Base-by-base conservation (phyloP, 768 basidiomycete genomes). In the Kwoniella heveanensis region DNA sequence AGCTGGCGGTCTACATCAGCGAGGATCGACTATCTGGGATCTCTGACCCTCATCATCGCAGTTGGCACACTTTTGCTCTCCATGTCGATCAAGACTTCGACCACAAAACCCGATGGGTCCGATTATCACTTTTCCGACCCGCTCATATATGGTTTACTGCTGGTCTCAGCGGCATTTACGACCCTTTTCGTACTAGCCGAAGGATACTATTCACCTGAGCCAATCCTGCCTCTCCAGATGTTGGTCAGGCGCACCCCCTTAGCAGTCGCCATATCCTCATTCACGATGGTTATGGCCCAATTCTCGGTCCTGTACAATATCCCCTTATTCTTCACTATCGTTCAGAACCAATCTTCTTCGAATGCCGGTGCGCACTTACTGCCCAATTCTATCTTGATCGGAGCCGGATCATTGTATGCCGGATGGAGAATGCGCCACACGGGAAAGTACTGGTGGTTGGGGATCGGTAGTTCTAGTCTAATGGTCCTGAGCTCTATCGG, bases 291-390 rank as follows among this genome's bases (percentile, higher is more conserved):
- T 10, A 63, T 67, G 49, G 66, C 70, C 37, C 71, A 76, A 58
- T 77, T 77, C 54, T 70, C 72, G 19, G 60, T 72, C 26, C 83
- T 96, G 22, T 94, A 93, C 79, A 93, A 91, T 76, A 83, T 90
- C 26, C 92, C 92, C 6, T 79, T 95, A 85, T 95, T 90, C 81
- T 95, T 92, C 76, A 86, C 89, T 63, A 88, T 90, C 21, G 92
- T 92, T 37, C 84, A 86, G 72, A 80, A 90, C 26, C 82, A 84
- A 62, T 85, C 86, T 15, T 85, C 92, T 24, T 85, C 88, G 48
- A 83, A 84, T 63, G 85, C 93, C 58, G 92, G 92, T 87, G 65
- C 67, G 12, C 94, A 94, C 81, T 81, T 99, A 22, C 81, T 98
- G 37, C 92, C 94, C 24, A 93, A 95, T 81, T 91, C 91, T 36